A percentile compares a stretch with the other conserved stretches of the same genome.
Evolutionary conservation across 352 stramenopile genomes (phyloP).

Genomic region (Aphanomyces invadans): DNA sequence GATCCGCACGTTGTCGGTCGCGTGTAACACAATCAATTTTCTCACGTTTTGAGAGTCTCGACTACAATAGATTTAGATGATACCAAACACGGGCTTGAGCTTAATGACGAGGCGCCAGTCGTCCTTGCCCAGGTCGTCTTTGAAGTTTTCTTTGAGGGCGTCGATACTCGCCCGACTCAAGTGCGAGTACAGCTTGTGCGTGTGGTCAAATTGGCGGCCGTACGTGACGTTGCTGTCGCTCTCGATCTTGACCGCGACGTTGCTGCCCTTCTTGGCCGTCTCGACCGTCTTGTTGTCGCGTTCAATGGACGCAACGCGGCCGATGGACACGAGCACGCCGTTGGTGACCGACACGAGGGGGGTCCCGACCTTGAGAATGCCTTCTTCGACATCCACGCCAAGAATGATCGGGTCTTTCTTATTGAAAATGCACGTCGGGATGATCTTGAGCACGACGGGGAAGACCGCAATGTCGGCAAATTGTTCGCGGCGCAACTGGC

Average conservation of each 20-base stretch:
- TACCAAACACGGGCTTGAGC: conserved; percentile 98
- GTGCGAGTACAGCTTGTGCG: conserved; percentile 77
- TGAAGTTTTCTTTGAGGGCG: conserved; percentile 98
- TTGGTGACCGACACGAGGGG: conserved; percentile 84
- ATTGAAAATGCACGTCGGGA: conserved; percentile 98
- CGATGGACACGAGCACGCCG: conserved; percentile 80
- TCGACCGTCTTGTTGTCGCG: conserved; percentile 94
- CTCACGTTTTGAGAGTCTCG: no score
- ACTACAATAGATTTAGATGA: conserved; percentile 87
- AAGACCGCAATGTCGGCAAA: conserved; percentile 91
- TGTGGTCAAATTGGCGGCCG: conserved; percentile 95
- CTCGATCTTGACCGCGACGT: conserved; percentile 95
- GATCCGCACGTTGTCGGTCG: no score
- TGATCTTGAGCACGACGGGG: conserved; percentile 94
- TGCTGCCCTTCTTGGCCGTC: conserved; percentile 89
- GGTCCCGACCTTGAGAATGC: conserved; percentile 97
- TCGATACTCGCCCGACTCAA: conserved; percentile 94
- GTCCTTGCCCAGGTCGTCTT: conserved; percentile 96
- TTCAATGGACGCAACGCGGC: conserved; percentile 95
- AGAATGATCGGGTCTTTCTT: conserved; percentile 99
- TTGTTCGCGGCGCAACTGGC: conserved; percentile 84
- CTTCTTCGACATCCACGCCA: conserved; percentile 94
- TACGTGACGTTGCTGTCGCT: conserved; percentile 95
- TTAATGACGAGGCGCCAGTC: conserved; percentile 98
- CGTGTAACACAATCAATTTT: no score